These are phyloP conservation scores for Henckelia pumila DNA, from an alignment of 257 asterid genomes.

Conservation along the genomic window DNA sequence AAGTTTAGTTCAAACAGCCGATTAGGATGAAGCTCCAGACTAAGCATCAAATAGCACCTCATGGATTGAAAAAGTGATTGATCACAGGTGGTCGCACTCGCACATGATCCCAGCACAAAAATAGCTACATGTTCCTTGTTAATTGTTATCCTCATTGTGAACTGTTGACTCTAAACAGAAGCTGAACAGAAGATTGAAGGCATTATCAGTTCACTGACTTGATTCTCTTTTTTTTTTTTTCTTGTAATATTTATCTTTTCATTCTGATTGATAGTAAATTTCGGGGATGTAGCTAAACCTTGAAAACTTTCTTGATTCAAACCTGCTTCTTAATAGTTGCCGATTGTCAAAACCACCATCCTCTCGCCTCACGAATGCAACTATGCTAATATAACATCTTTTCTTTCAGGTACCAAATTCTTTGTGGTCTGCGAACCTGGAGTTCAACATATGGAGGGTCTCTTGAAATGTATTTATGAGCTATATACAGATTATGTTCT, in stretches of 20 bases:
- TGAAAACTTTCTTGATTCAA: neutral
- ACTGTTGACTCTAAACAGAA: neutral
- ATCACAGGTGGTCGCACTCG: neutral
- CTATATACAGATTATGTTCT: constrained; percentile 81
- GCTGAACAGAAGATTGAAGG: neutral
- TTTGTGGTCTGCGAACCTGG: constrained; percentile 91
- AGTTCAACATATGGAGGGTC: constrained; percentile 68
- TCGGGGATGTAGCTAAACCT: neutral
- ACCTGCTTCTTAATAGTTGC: neutral
- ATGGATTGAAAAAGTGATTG: neutral
- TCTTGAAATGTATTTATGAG: constrained; percentile 75
- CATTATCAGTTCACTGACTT: neutral
- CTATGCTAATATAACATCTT: neutral
- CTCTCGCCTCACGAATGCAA: neutral
- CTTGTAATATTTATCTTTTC: neutral
- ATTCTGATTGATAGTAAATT: neutral
- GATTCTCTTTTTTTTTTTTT: neutral
- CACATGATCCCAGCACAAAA: neutral
- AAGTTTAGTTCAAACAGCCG: neutral
- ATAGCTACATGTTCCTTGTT: neutral
- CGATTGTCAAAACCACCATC: neutral
- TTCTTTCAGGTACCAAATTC: constrained; percentile 69
- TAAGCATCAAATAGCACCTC: neutral
- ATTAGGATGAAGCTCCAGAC: neutral
- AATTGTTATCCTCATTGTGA: neutral